Conservation (phyloP, 2,329 filamentous ascomycete genomes). For the Albifimbria verrucaria region DNA sequence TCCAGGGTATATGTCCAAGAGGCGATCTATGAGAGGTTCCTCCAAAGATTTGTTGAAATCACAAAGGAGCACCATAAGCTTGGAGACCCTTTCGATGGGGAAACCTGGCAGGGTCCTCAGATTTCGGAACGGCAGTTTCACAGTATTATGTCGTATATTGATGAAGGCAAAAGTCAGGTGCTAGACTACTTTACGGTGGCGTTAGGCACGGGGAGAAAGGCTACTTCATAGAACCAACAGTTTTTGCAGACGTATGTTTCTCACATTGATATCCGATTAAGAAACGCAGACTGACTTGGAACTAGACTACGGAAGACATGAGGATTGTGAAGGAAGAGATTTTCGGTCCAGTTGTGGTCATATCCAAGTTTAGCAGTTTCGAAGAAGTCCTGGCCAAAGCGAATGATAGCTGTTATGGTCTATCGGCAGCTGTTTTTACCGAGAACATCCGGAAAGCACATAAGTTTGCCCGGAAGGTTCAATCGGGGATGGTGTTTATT, state of each 20-base stretch:
- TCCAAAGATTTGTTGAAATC: too few relatives aligned
- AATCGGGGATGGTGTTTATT: conserved; percentile 46
- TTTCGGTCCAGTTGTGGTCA: conserved; percentile 25
- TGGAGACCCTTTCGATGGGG: too few relatives aligned
- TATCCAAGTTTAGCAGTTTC: conserved; percentile 19
- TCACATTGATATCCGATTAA: background rate
- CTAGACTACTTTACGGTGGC: conserved; percentile 45
- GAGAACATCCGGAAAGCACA: conserved; percentile 42
- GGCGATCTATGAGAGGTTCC: too few relatives aligned
- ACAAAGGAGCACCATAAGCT: too few relatives aligned
- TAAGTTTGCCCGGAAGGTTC: conserved; percentile 43
- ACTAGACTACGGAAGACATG: conserved; percentile 21
- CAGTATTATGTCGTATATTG: too few relatives aligned
- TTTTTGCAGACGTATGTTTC: conserved; percentile 22
- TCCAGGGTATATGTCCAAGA: too few relatives aligned
- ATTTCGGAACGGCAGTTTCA: too few relatives aligned
- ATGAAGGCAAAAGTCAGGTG: conserved; percentile 63
- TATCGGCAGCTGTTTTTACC: conserved; percentile 54
- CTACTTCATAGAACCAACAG: conserved; percentile 22
- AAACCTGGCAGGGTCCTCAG: too few relatives aligned
- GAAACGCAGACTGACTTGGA: conserved; percentile 16
- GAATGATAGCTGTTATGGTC: conserved; percentile 47
- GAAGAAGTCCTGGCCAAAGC: conserved; percentile 22
- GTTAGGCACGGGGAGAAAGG: conserved; percentile 19
- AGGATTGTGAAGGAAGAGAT: conserved; percentile 25